Evolutionary conservation across 1,139 yeast species (phyloP).

Genomic region (Zhuliangozyma blackwelliae): DNA sequence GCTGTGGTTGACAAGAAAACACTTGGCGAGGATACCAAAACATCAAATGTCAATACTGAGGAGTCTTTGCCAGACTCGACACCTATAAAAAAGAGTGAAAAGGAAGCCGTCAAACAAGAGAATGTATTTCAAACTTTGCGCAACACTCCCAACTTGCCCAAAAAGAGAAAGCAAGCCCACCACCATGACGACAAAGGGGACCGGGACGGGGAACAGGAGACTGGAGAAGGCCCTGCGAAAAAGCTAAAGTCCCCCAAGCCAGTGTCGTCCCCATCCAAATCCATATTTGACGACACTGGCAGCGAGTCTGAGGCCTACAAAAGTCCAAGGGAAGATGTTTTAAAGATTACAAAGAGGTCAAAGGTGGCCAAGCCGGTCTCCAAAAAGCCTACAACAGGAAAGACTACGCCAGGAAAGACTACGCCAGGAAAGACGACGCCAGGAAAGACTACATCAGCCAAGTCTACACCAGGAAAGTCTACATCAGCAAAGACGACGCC

Average conservation of each 20-base stretch:
- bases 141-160: conserved; percentile 19
- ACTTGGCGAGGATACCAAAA: too few relatives aligned
- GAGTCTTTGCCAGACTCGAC: too few relatives aligned
- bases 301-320: conserved; percentile 6
- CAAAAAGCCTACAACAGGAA: conserved; percentile 4
- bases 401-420: too few relatives aligned
- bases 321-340: neutral
- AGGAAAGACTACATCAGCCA: too few relatives aligned
- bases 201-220: conserved; percentile 1
- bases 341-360: too few relatives aligned
- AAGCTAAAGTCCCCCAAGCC: neutral
- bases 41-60: too few relatives aligned
- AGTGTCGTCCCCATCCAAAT: conserved; percentile 2
- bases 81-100: too few relatives aligned
- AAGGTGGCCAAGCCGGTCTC: conserved; percentile 6
- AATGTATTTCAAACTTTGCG: conserved; percentile 37
- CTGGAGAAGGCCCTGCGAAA: neutral
- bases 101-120: too few relatives aligned
- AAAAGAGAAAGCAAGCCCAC: conserved; percentile 21
- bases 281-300: conserved; percentile 11
- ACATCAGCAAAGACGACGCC: conserved; percentile 2
- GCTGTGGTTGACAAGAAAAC: too few relatives aligned
- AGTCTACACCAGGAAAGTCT: conserved; percentile 1
- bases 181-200: conserved; percentile 16
- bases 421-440: conserved; percentile 3